Base-by-base conservation (phyloP, 192 early-diverging fungal genomes). In the Gryganskiella cystojenkinii region DNA sequence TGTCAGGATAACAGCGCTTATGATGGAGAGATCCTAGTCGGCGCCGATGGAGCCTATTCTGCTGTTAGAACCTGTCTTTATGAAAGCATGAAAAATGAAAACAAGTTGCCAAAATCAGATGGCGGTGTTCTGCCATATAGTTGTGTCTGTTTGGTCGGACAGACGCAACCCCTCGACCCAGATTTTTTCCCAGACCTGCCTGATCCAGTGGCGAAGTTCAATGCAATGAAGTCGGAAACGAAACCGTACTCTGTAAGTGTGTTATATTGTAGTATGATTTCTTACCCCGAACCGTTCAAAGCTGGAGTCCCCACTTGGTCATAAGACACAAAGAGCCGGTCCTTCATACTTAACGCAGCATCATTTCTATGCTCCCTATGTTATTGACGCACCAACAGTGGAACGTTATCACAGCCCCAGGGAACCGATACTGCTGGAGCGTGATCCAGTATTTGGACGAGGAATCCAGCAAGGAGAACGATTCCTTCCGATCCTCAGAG, bases 401-500 rank as follows among this genome's bases (percentile, higher is more conserved):
- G 37, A 40, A 40, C 37, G 37, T 13, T 9, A 40, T 40, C 13
- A 13, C 37, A 13, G 37, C 13, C 37, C 7, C 7, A 40, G 37
- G 37, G 7, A 40, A 40, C 11, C 50, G 25, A 13, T 30, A 52
- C 11, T 33, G 11, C 5, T 49, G n/a, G 34, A 52, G 28, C 33
- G 35, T 53, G 4, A 28, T 64, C 20, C 49, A 53, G 10, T 46
- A 64, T 24, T n/a, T 64, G 25, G 50, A 53, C 35, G 37, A 28
- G 20, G 24, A 37, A 20, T 33, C 33, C 14, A 50, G 22, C 22
- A 53, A 24, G 35, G 7, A 11, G 34, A 53, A 22, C 49, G 35
- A 19, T 37, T 37, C 34, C 20, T 50, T 37, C 49, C 28, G 50
- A 11, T 52, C 27, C 37, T 52, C 61, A 11, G 34, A 64, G 11